These are phyloP conservation scores for Didymella segeticola DNA, from an alignment of 2,329 filamentous ascomycete species.

Conservation along the genomic window DNA sequence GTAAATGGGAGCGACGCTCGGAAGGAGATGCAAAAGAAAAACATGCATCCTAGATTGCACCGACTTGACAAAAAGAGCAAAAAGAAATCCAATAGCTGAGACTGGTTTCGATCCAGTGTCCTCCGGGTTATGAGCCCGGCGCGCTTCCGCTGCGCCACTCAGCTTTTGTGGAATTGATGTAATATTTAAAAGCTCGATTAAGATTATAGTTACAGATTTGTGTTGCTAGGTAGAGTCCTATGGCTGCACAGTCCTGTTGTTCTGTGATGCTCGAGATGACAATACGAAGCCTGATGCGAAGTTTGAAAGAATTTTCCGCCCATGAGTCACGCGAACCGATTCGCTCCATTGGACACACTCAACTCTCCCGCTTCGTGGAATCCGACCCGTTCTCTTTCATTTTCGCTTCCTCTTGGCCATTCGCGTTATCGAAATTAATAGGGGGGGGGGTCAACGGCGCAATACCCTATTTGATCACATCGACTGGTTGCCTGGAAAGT, in stretches of 20 bases:
- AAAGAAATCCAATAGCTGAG: constrained; percentile 21
- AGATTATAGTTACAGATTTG: not conserved
- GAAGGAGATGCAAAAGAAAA: not conserved
- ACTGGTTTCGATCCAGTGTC: constrained; percentile 33
- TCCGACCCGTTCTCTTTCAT: too few species aligned
- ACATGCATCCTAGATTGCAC: too few species aligned
- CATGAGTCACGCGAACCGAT: constrained; percentile 16
- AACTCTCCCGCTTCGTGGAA: too few species aligned
- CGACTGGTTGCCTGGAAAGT: too few species aligned
- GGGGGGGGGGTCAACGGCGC: too few species aligned
- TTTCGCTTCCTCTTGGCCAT: too few species aligned
- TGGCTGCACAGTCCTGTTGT: not conserved
- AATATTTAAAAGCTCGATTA: not conserved
- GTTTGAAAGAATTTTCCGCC: constrained; percentile 1
- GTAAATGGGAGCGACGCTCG: too few species aligned
- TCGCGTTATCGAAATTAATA: too few species aligned
- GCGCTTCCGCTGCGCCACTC: constrained; percentile 41
- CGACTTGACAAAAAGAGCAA: constrained; percentile 5
- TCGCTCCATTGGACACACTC: too few species aligned
- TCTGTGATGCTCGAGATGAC: not conserved
- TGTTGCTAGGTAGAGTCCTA: too few species aligned
- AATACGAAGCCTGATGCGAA: not conserved
- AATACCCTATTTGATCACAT: too few species aligned
- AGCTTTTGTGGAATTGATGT: constrained; percentile 20
- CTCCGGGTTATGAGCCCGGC: constrained; percentile 45